Evolutionary conservation across 2,329 filamentous ascomycete species (phyloP), one percentile per base, ranked within the genome.

Genomic region (Colletotrichum camelliae): DNA sequence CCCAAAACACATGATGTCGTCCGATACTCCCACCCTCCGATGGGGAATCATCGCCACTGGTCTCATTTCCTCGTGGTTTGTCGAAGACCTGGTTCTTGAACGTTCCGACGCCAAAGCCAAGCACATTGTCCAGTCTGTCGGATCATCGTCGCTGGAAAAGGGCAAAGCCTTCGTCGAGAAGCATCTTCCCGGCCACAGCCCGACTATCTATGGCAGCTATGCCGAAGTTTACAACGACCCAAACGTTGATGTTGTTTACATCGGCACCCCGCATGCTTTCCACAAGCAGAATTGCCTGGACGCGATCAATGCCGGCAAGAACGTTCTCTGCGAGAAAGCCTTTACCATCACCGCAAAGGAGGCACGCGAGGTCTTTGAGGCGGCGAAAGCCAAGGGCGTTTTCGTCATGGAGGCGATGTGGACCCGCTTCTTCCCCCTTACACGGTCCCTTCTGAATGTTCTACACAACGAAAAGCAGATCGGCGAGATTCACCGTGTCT

Each of bases 371-470:
- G 83, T 88, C 5, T 82, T 87, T 21, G 81, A 79, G 2, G 85
- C 86, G 0, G 87, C 87, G 0, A 81, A 82, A 72, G 72, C 77
- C 52, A 85, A 85, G 75, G 84, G 84, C 7, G 83, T 88, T 6
- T 88, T 85, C 72, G 77, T 88, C 29, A 85, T 86, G 81, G 87
- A 88, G 77, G 87, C 86, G 10, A 84, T 88, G 84, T 88, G 87
- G 87, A 85, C 84, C 2, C 83, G 87, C 18, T 85, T 85, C 80
- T 86, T 83, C 35, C 85, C 87, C 0, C 78, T 88, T 2, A 80
- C 84, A 4, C 79, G 78, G 21, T 80, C 81, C 6, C 74, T 88
- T 0, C 81, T 82, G 62, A 78, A 80, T 16, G 60, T 86, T 1
- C 67, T 88, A 1, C 83, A 87, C 70, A 80, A 83, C 18, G 83